phyloP scores from a whole-genome alignment of 805 yeast genomes.

The Spathaspora sp. region DNA sequence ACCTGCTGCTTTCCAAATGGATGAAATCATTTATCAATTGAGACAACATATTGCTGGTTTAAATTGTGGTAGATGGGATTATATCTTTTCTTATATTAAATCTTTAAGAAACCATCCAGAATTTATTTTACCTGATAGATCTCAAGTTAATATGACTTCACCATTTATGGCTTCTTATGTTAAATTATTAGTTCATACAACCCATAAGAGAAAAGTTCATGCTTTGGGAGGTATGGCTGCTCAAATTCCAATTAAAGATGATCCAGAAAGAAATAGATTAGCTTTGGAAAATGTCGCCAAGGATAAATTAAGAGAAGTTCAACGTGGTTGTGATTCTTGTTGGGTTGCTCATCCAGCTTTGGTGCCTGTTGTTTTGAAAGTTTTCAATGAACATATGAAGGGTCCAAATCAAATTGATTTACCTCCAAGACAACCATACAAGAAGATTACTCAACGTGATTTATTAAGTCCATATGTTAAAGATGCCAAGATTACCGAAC shows the following conservation, averaged over 20 bases:
- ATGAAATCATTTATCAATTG: slow-evolving; percentile 74
- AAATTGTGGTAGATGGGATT: slow-evolving; percentile 90
- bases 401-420: slow-evolving; percentile 75
- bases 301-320: slow-evolving; percentile 74
- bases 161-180: slow-evolving; percentile 82
- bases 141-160: slow-evolving; percentile 74
- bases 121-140: slow-evolving; percentile 74
- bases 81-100: slow-evolving; percentile 77
- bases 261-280: slow-evolving; percentile 54
- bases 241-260: slow-evolving; percentile 75
- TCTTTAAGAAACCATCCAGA: slow-evolving; percentile 65
- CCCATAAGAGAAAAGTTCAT: slow-evolving; percentile 77
- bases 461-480: slow-evolving; percentile 62
- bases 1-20: slow-evolving; percentile 86
- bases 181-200: slow-evolving; percentile 64
- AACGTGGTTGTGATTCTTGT: slow-evolving; percentile 81
- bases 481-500: slow-evolving; percentile 61
- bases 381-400: slow-evolving; percentile 73
- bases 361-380: slow-evolving; percentile 67
- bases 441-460: slow-evolving; percentile 56
- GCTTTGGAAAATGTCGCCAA: slow-evolving; percentile 72
- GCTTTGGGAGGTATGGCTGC: slow-evolving; percentile 95
- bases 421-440: slow-evolving; percentile 44
- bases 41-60: slow-evolving; percentile 76
- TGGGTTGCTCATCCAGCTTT: slow-evolving; percentile 90